Evolutionary conservation across 2,329 filamentous ascomycete species (phyloP), one percentile per base, ranked within the genome.

Genomic region (Dryadomyces quercus-mongolicae): DNA sequence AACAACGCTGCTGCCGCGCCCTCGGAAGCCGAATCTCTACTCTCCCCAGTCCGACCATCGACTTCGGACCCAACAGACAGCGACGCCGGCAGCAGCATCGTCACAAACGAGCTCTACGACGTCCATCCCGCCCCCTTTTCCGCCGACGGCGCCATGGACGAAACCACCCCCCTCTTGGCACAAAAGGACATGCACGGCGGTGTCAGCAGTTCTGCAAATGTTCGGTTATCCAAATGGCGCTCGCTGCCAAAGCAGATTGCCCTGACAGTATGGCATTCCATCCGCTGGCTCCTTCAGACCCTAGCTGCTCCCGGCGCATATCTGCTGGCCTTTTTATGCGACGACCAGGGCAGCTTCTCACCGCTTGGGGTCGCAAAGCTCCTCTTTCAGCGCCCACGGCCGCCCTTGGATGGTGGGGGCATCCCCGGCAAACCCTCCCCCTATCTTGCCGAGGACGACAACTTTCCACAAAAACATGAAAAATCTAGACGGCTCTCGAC

Each of bases 261-360:
- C 45, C 78, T 80, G 55, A 81, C 82, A 56, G 72, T 96, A 55
- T 77, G 92, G 57, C 82, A 85, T 61, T 86, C 88, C 6, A 75
- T 95, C 61, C 82, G 84, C 60, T 87, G 88, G 71, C 75, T 96
- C 49, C 70, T 95, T 54, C 85, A 86, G 51, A 87, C 88, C 15
- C 71, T 97, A 57, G 80, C 86, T 25, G 83, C 86, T 21, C 92
- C 92, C 1, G 87, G 85, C 18, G 79, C 90, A 51, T 96, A 92
- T 69, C 70, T 95, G 6, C 13, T 90, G 57, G 84, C 87, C 60
- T 90, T 80, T 65, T 85, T 97, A 62, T 92, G 86, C 70, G 84
- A 94, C 64, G 83, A 89, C 48, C 73, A 86, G 55, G 89, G 89
- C 51, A 75, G 75, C 51, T 95, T 95, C 66, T 86, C 88, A 52